Evolutionary conservation across 139 green algal genomes (phyloP), one percentile per base, ranked within the genome.

Genomic region (Monoraphidium neglectum): DNA sequence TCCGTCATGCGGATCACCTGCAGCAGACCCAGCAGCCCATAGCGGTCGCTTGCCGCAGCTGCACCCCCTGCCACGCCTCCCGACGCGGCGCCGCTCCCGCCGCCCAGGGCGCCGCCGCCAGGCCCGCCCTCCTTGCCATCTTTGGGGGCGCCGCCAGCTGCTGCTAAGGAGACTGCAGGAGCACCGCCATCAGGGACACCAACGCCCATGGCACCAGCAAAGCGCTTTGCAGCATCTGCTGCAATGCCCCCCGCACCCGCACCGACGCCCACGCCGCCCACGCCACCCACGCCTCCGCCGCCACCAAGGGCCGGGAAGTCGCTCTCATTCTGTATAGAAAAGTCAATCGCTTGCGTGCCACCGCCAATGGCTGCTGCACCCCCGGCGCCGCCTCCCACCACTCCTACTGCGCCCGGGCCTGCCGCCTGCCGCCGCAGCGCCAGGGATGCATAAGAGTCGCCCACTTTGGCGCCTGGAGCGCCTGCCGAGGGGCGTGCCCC

Each of bases 1-100:
- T 99, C 95, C 18, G 63, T 88, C 93, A 97, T 98, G 53, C 93
- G 87, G 77, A 99, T 98, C 18, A 99, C 91, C 35, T 87, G 90
- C 61, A 98, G 86, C 77, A 99, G 80, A 30, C 95, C 95, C 70
- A 98, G 84, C 70, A 99, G 84, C 32, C 92, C 94, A 81, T 93
- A 99, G 15, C 90, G 85, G 68, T 97, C 94, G 16, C 86, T 70
- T 33, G 68, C 56, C 24, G 54, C 68, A n/a, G 75, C 62, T 54
- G 72, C 64, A 59, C 69, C 35, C 13, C 51, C 68, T 77, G 67
- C 59, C 60, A 68, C 65, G 51, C 61, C 69, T 66, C 70, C 61
- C 3, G 46, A 30, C 28, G 65, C 35, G 24, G 38, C 21, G 4
- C 28, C 67, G 43, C 67, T 43, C 30, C n/a, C n/a, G 43, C 38